Evolutionary conservation across 164 flowering plant species (phyloP).

Genomic region (Piper betle): DNA sequence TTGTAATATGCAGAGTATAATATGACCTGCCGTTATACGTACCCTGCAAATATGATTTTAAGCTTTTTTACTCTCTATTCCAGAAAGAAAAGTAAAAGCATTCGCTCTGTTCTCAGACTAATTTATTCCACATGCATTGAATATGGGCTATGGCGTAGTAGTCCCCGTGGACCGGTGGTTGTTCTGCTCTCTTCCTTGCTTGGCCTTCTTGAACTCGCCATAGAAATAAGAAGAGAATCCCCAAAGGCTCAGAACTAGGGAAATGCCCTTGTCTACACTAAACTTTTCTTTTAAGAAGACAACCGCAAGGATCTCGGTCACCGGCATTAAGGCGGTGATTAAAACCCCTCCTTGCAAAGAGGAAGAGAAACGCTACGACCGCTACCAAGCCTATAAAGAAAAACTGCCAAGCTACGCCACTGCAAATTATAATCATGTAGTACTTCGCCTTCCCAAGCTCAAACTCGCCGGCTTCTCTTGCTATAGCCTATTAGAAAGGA

Average conservation of each 20-base stretch:
- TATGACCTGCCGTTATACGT: no score
- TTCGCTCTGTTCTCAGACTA: no score
- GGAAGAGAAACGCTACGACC: slow-evolving; percentile 8
- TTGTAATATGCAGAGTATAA: no score
- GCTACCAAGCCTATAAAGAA: slow-evolving; percentile 7
- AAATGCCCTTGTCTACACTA: no score
- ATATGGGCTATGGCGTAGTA: no score
- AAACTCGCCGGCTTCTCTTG: slow-evolving; percentile 12
- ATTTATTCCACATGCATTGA: no score
- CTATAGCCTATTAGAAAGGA: slow-evolving; percentile 7
- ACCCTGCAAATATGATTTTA: no score
- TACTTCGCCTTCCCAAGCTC: slow-evolving; percentile 12
- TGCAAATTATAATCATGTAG: slow-evolving; percentile 6
- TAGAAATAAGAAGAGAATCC: no score
- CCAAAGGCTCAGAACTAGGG: no score
- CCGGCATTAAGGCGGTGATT: slow-evolving; percentile 7
- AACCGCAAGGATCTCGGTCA: slow-evolving; percentile 10
- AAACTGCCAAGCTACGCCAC: slow-evolving; percentile 6
- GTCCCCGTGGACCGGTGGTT: no score
- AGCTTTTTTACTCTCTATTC: no score
- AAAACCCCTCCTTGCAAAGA: slow-evolving; percentile 12
- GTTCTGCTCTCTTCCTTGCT: not conserved
- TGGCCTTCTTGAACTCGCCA: not conserved
- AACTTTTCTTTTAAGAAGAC: slow-evolving; percentile 6
- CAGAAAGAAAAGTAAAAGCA: no score